A percentile compares a stretch with the other conserved stretches of the same genome.
Conservation (phyloP, 345 rosid species). For the Jatropha curcas region DNA sequence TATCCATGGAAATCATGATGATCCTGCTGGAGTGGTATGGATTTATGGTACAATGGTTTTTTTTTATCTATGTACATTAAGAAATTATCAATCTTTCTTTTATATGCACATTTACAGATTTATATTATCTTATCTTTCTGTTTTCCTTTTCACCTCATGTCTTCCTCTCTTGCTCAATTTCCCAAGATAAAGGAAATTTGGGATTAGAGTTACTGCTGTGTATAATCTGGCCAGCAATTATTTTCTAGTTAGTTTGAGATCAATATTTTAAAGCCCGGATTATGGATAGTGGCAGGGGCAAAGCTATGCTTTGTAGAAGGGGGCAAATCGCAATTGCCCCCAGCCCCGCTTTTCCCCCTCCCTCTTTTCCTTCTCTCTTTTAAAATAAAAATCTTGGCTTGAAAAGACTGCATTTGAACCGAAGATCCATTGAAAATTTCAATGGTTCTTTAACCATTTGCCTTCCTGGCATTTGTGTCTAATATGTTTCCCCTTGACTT, state of each 20-base stretch:
- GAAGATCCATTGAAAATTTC: no score
- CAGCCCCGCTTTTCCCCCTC: no score
- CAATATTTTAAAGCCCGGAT: neutral
- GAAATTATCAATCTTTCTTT: neutral
- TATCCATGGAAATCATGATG: constrained; percentile 99
- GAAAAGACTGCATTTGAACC: no score
- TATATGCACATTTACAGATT: neutral
- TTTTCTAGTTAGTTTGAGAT: neutral
- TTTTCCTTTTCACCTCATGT: neutral
- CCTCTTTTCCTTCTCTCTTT: no score
- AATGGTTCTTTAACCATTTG: no score
- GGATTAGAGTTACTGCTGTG: neutral
- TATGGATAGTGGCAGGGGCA: neutral
- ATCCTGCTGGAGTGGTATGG: constrained; percentile 99
- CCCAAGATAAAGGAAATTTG: neutral
- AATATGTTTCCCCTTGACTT: no score
- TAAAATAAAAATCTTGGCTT: no score
- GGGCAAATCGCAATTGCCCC: no score
- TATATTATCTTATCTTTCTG: neutral
- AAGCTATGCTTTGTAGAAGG: no score
- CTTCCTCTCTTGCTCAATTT: neutral
- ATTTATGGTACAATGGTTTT: constrained; percentile 19
- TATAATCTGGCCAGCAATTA: neutral
- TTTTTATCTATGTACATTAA: neutral
- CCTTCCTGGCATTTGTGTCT: no score